Evolutionary conservation across 495 filamentous ascomycete genomes (phyloP), one percentile per base, ranked within the genome.

Genomic region (Xylaria venustula): DNA sequence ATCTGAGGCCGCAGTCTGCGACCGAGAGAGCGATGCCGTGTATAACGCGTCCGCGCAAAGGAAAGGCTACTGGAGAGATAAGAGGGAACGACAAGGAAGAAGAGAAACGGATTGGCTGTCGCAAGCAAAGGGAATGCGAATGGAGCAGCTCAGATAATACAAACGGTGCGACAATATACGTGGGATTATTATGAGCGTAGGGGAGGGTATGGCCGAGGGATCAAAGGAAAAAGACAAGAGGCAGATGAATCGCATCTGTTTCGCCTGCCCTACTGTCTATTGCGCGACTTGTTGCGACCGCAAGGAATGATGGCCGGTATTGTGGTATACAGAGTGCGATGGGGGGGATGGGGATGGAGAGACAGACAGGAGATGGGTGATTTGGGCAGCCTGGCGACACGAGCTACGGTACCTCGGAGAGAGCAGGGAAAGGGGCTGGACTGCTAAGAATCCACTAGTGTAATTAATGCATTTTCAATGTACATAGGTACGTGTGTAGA

Each of bases 41-140:
- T 26, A 40, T 41, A 45, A 23, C 37, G 56, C 57, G 48, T 41
- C 25, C 42, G 55, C 34, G 46, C 47, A 45, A 59, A 34, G 30
- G 11, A 34, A 36, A 34, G 19, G 36, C 26, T 50, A 45, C n/a
- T n/a, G 36, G 47, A 26, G 36, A 26, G 57, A 52, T 12, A 7
- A 20, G 44, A 49, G 55, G 17, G 45, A 58, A 48, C 22, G 45
- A 58, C 53, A 47, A 47, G 41, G 42, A 37, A 58, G 32, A 58
- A 60, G 26, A 15, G 22, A 47, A 58, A 49, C 46, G 36, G 28
- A 42, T 46, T 44, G 26, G 47, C 47, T 19, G 57, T 15, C 36
- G 56, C 56, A 40, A 51, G n/a, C n/a, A n/a, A n/a, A n/a, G 45
- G 36, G 56, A 59, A 51, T 59, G 56, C 56, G 56, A 59, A 22